These are phyloP conservation scores for Hericium erinaceus DNA, from an alignment of 768 basidiomycete species.

Conservation along the genomic window DNA sequence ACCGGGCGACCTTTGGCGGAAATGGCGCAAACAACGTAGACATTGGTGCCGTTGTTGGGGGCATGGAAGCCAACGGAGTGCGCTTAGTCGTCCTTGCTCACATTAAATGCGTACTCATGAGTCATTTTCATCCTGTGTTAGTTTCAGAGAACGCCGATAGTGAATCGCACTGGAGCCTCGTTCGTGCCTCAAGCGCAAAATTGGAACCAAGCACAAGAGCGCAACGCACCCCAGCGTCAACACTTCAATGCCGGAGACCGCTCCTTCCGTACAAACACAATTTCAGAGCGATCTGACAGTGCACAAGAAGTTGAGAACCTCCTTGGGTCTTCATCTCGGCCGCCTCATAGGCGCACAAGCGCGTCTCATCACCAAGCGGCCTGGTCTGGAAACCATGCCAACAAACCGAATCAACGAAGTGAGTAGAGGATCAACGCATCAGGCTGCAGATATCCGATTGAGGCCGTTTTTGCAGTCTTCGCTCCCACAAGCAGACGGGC, in stretches of 20 bases:
- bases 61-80: slow-evolving; percentile 62
- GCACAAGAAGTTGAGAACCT: slow-evolving; percentile 1
- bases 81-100: slow-evolving; percentile 9
- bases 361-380: background rate
- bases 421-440: background rate
- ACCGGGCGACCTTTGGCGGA: slow-evolving; percentile 16
- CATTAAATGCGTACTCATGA: background rate
- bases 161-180: slow-evolving; percentile 37
- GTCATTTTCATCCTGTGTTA: slow-evolving; percentile 19
- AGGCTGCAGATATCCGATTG: background rate
- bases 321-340: background rate
- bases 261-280: slow-evolving; percentile 19
- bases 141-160: slow-evolving; percentile 65
- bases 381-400: background rate
- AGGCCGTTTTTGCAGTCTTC: background rate
- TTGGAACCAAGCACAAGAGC: slow-evolving; percentile 3
- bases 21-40: slow-evolving; percentile 27
- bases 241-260: slow-evolving; percentile 6
- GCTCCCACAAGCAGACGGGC: background rate
- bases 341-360: background rate
- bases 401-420: background rate
- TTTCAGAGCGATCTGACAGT: slow-evolving; percentile 16
- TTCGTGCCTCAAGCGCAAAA: slow-evolving; percentile 35
- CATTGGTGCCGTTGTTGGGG: slow-evolving; percentile 47
- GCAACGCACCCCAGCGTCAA: slow-evolving; percentile 9